Percentiles rank a stretch among this genome's conserved stretches.
phyloP scores from a whole-genome alignment of 495 filamentous ascomycete species.

The Penicillium lagena region DNA sequence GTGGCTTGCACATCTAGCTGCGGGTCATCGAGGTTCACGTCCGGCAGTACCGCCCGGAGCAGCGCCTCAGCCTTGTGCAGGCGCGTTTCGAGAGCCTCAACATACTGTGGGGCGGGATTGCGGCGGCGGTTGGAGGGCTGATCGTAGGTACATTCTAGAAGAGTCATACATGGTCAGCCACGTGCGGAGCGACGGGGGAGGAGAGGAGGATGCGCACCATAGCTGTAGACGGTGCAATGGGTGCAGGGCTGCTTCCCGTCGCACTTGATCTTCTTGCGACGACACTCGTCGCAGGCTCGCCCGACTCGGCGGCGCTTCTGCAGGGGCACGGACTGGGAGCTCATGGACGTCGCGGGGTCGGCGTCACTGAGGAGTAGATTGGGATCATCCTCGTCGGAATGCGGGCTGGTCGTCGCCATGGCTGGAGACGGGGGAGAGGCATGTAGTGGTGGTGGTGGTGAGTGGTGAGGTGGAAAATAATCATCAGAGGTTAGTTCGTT shows the following conservation, averaged over 20 bases:
- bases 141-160: conserved; percentile 91
- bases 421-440: conserved; percentile 1
- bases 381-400: conserved; percentile 33
- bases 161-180: conserved; percentile 22
- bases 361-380: not conserved
- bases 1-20: conserved; percentile 64
- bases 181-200: conserved; percentile 1
- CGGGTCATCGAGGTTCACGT: conserved; percentile 79
- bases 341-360: not conserved
- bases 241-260: conserved; percentile 97
- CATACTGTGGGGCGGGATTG: conserved; percentile 91
- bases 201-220: conserved; percentile 58
- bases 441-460: no score
- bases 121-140: conserved; percentile 93
- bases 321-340: conserved; percentile 47
- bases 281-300: conserved; percentile 90
- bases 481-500: no score
- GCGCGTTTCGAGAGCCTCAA: conserved; percentile 82
- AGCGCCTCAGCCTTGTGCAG: conserved; percentile 80
- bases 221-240: conserved; percentile 96
- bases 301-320: conserved; percentile 89
- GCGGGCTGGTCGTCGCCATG: conserved; percentile 14
- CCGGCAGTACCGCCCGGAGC: conserved; percentile 71
- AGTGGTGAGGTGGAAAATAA: no score
- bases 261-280: conserved; percentile 97